Evolutionary conservation across 495 filamentous ascomycete species (phyloP), one percentile per base, ranked within the genome.

Genomic region (Recurvomyces mirabilis): DNA sequence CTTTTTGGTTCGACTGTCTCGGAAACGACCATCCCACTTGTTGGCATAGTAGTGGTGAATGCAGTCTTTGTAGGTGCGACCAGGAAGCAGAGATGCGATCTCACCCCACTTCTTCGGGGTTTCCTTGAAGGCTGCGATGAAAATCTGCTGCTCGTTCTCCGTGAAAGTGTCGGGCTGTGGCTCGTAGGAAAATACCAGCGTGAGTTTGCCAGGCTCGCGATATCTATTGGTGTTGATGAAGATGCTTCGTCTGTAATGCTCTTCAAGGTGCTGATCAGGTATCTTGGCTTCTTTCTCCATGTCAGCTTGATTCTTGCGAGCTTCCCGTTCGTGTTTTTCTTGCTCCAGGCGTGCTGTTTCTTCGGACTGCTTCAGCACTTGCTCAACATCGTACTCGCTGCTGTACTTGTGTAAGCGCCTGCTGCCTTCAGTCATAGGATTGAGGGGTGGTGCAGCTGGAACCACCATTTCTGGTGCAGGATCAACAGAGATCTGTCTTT

Each of bases 41-140:
- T 82, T 94, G 49, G 87, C 74, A 61, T 98, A 98, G 60, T 98
- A 96, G 60, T 96, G 93, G 51, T 86, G 71, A 51, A 98, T 95
- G 58, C 84, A 93, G 37, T 87, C 78, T 51, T 82, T 77, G 63
- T 82, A 91, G 51, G 81, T 78, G 14, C 88, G 79, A 17, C 73
- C 69, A 10, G 77, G 71, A 11, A 94, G 59, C 18, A 72, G 69
- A 19, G 81, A 77, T 2, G 89, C 84, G 42, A 98, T 87, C 56
- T 81, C 82, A 35, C 85, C 82, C 82, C 86, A 98, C 59, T 85
- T 82, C 72, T 98, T 98, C 0, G 89, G 88, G 45, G 72, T 69
- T 28, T 81, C 76, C 49, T 86, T 74, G 55, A 88, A 95, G 1
- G 76, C 71, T 51, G 82, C 77, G 15, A 86, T 78, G 55, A 96